Evolutionary conservation across 2,329 filamentous ascomycete genomes (phyloP), one percentile per base, ranked within the genome.

Genomic region (Plectosphaerella sp.): DNA sequence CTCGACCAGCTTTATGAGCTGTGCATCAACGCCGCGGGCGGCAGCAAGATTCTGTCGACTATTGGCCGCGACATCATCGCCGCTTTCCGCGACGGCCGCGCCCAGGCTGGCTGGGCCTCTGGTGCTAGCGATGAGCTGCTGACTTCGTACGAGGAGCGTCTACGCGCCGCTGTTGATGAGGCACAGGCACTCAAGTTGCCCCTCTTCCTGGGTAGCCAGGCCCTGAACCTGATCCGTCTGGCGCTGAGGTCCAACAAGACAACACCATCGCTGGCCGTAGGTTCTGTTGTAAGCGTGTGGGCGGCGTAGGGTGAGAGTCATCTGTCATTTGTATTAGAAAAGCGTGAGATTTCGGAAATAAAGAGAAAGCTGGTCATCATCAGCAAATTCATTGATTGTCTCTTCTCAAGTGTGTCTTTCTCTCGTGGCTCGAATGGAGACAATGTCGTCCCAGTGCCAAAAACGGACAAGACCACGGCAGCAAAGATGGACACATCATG

Each of bases 1-100:
- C 63, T 77, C 16, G 70, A 75, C 37, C 72, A 75, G 60, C 69
- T 76, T 2, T 67, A 70, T 46, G 71, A 72, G 36, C 65, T 77
- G 47, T 77, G 73, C 56, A 61, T 72, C 56, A 72, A 75, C 53
- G 74, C 74, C 1, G 74, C 74, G 0, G 74, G 74, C 10, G 71
- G 71, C 6, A 74, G 69, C 52, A 62, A 57, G 28, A 65, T 75
- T 56, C 60, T 76, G 46, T 65, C 68, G 39, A 54, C 57, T 7
- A 57, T 68, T 24, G 73, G 72, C 0, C 68, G 67, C 1, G 62
- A 65, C 35, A 70, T 76, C 18, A 67, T 77, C 45, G 60, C 63
- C 36, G 62, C 68, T 3, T 61, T 70, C 41, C 62, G 63, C 4
- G 62, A 59, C 10, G 62, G 62, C 16, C 53, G 55, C 8, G 58